Evolutionary conservation across 371 early-diverging fungal genomes (phyloP).

Genomic region (Mycotypha africana): DNA sequence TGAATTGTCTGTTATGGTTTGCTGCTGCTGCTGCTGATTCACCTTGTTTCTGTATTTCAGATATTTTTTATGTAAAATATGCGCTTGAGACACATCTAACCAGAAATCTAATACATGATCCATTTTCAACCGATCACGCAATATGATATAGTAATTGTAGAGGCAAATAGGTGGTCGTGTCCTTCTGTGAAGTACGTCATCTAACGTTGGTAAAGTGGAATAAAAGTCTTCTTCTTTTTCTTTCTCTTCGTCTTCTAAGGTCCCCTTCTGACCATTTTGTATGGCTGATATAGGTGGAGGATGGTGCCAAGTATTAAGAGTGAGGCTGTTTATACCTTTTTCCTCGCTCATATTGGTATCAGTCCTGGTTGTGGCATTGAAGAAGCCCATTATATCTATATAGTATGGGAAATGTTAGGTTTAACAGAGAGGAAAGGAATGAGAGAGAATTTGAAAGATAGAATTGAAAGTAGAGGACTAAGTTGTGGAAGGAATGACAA

Average conservation of each 20-base stretch:
- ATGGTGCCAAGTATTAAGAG: too few species aligned
- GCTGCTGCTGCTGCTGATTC: background rate
- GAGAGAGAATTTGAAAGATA: too few species aligned
- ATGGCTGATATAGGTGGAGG: background rate
- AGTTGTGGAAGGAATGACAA: too few species aligned
- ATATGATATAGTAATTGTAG: constrained; percentile 60
- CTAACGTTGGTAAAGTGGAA: constrained; percentile 43
- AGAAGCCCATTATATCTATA: too few species aligned
- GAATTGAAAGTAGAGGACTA: too few species aligned
- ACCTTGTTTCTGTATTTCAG: constrained; percentile 13
- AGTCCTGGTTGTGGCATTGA: too few species aligned
- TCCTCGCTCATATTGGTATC: too few species aligned
- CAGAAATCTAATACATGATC: constrained; percentile 61
- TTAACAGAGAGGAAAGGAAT: too few species aligned
- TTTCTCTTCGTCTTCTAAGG: background rate
- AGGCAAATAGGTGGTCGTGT: constrained; percentile 63
- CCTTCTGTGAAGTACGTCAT: constrained; percentile 54
- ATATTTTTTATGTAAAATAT: constrained; percentile 48
- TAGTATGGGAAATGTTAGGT: too few species aligned
- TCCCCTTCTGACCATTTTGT: too few species aligned
- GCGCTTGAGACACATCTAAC: constrained; percentile 61
- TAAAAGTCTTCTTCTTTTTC: background rate
- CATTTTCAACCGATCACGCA: constrained; percentile 49
- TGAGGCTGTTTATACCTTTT: background rate
- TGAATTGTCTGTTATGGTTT: constrained; percentile 1